phyloP scores from a whole-genome alignment of 768 basidiomycete species.

The Suillus spraguei region DNA sequence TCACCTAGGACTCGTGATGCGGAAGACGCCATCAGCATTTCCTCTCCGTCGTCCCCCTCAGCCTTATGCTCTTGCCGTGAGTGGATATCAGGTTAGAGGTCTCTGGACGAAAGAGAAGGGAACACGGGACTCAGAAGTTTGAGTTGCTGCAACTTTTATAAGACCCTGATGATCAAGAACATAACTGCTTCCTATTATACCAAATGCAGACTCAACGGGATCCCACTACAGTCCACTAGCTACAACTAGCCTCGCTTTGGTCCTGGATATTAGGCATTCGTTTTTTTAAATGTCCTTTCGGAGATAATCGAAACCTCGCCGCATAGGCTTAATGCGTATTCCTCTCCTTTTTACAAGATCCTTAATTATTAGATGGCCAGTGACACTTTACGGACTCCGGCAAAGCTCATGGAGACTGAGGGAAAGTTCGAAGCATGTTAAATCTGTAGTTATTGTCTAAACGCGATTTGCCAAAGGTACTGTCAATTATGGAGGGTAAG shows the following conservation, averaged over 20 bases:
- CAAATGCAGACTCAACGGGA: background rate
- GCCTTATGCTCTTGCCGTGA: conserved; percentile 31
- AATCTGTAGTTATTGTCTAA: background rate
- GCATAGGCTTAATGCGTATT: conserved; percentile 2
- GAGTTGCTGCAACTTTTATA: conserved; percentile 4
- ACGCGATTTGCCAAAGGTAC: background rate
- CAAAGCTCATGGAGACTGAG: background rate
- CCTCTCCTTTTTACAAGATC: background rate
- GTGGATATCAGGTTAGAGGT: conserved; percentile 22
- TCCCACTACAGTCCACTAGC: no score
- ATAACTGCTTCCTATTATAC: background rate
- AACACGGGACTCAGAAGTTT: background rate
- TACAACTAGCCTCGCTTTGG: no score
- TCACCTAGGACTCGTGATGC: conserved; percentile 13
- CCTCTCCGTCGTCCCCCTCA: background rate
- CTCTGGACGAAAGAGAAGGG: conserved; percentile 11
- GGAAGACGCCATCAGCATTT: background rate
- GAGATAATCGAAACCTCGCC: background rate
- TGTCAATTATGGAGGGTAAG: conserved; percentile 6
- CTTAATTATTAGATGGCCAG: background rate
- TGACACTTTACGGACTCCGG: background rate
- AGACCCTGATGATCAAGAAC: background rate
- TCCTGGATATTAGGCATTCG: background rate
- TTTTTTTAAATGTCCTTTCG: background rate
- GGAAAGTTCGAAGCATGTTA: background rate